These are phyloP conservation scores for Acmispon strigosus DNA, from an alignment of 306 rosid species.

Conservation along the genomic window DNA sequence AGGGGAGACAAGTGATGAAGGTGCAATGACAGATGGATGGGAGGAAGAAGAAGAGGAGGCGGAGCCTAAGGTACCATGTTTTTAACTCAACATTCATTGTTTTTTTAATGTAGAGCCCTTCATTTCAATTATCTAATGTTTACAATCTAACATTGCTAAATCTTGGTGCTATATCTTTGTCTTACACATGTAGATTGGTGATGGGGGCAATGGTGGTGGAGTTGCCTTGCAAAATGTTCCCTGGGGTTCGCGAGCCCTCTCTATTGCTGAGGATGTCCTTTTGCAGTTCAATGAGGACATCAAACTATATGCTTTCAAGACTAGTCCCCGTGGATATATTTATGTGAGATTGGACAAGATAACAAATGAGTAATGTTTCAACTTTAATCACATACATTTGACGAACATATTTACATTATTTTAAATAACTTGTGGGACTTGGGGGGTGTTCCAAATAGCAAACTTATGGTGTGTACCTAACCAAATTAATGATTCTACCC, in stretches of 20 bases:
- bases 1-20: constrained; percentile 49
- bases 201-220: constrained; percentile 91
- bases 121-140: neutral
- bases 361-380: constrained; percentile 53
- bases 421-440: neutral
- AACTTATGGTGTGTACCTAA: neutral
- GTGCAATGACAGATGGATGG: constrained; percentile 40
- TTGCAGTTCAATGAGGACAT: constrained; percentile 48
- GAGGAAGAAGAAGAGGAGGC: constrained; percentile 49
- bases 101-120: constrained; percentile 1
- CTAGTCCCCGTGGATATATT: constrained; percentile 70
- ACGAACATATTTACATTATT: neutral
- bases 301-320: constrained; percentile 71
- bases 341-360: constrained; percentile 81
- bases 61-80: constrained; percentile 52
- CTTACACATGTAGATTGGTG: constrained; percentile 49
- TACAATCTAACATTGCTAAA: neutral
- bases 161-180: neutral
- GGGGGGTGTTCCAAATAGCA: neutral
- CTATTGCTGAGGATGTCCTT: constrained; percentile 66
- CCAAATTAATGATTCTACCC: neutral
- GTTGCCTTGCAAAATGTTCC: constrained; percentile 59
- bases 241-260: constrained; percentile 70
- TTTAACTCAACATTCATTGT: constrained; percentile 5
- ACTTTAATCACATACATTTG: neutral